phyloP scores from a whole-genome alignment of 805 yeast species.

The Sugiyamaella lignohabitans region DNA sequence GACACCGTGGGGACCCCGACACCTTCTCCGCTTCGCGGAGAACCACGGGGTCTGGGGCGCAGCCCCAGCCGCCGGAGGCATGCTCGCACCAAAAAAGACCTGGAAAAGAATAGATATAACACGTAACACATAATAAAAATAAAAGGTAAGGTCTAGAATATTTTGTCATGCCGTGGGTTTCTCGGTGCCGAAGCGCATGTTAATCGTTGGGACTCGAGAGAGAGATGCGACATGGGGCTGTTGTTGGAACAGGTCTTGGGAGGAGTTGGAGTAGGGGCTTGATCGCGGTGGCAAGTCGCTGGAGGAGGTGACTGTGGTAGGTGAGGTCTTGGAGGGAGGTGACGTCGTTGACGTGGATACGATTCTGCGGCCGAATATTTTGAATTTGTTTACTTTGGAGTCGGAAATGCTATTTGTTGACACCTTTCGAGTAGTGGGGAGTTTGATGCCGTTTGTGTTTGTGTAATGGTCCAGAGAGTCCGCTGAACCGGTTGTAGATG shows the following conservation, averaged over 20 bases:
- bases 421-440: background rate
- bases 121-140: background rate
- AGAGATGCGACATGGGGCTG: background rate
- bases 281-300: too few species aligned
- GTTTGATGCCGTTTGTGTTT: background rate
- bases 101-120: background rate
- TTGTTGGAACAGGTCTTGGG: background rate
- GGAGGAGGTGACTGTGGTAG: background rate
- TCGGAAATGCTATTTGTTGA: background rate
- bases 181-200: conserved; percentile 16
- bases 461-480: conserved; percentile 5
- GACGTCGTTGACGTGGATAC: conserved; percentile 6
- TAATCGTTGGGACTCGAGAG: conserved; percentile 4
- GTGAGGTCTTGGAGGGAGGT: conserved; percentile 4
- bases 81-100: too few species aligned
- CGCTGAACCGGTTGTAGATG: conserved; percentile 12
- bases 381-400: conserved; percentile 22
- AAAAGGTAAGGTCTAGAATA: background rate
- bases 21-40: background rate
- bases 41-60: background rate
- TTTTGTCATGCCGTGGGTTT: conserved; percentile 1
- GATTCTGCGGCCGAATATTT: conserved; percentile 16
- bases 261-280: too few species aligned
- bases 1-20: too few species aligned
- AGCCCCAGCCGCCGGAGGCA: background rate